Percentiles rank a stretch among this genome's conserved stretches.
These are phyloP conservation scores for Phytophthora sp. DNA, from an alignment of 352 stramenopile genomes.

Conservation along the genomic window DNA sequence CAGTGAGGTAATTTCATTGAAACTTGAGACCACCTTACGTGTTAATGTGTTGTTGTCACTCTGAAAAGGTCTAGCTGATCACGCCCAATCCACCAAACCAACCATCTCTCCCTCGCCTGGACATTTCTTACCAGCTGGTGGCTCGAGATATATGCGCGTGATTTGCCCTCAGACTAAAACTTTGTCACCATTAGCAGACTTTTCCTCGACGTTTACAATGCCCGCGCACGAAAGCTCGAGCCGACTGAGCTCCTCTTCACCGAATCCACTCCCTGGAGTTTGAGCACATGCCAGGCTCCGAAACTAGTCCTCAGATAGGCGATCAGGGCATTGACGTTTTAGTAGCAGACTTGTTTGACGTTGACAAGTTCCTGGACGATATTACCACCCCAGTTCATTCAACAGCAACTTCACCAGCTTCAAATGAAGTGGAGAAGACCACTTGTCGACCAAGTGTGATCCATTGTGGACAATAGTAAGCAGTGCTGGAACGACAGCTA, in stretches of 20 bases:
- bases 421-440: too few relatives aligned
- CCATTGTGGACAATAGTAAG: background rate
- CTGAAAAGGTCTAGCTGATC: too few relatives aligned
- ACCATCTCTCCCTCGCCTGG: too few relatives aligned
- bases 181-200: background rate
- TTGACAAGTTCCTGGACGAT: slow-evolving; percentile 1
- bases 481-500: background rate
- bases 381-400: background rate
- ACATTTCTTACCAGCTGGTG: too few relatives aligned
- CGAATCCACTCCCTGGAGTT: slow-evolving; percentile 14
- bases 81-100: too few relatives aligned
- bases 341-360: slow-evolving; percentile 7
- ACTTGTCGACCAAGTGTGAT: too few relatives aligned
- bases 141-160: too few relatives aligned
- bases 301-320: background rate
- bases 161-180: too few relatives aligned
- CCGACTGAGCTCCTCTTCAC: background rate
- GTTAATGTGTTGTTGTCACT: too few relatives aligned
- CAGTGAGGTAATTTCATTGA: too few relatives aligned
- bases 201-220: background rate
- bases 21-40: too few relatives aligned
- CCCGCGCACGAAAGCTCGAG: background rate
- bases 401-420: too few relatives aligned
- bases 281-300: background rate
- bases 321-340: slow-evolving; percentile 6